These are phyloP conservation scores for Fusarium luffae DNA, from an alignment of 2,329 filamentous ascomycete species.

Conservation along the genomic window DNA sequence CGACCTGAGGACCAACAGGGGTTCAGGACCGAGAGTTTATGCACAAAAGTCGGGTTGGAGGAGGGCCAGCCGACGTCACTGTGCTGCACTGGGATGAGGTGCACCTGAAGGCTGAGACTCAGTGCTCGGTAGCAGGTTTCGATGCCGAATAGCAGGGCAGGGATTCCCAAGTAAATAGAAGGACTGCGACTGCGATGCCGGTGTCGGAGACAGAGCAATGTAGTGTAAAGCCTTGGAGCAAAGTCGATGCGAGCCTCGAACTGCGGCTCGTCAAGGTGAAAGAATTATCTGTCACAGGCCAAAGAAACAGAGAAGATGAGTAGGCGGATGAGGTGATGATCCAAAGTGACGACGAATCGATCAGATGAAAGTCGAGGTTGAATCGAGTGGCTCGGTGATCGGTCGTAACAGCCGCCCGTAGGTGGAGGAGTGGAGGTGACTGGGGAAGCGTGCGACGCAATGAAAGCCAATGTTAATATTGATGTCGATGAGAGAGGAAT, in stretches of 20 bases:
- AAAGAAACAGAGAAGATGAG: neutral
- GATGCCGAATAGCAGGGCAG: conserved; percentile 32
- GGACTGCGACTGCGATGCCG: conserved; percentile 16
- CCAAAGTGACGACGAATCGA: conserved; percentile 9
- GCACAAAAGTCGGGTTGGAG: conserved; percentile 22
- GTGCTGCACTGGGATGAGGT: conserved; percentile 8
- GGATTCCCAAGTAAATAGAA: conserved; percentile 24
- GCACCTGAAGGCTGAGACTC: conserved; percentile 16
- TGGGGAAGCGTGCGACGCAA: neutral
- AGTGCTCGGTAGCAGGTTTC: conserved; percentile 25
- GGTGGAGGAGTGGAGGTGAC: conserved; percentile 42
- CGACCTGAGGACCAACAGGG: conserved; percentile 23
- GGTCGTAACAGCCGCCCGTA: conserved; percentile 5
- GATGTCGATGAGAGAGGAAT: neutral
- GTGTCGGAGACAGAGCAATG: conserved; percentile 14
- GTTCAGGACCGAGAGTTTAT: conserved; percentile 11
- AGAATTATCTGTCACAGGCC: neutral
- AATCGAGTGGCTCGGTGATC: conserved; percentile 14
- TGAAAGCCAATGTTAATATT: neutral
- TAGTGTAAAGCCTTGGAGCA: neutral
- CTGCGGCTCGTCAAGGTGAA: neutral
- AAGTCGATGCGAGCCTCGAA: neutral
- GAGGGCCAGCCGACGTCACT: conserved; percentile 35
- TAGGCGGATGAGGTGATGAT: neutral
- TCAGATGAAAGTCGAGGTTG: conserved; percentile 15